Conservation (phyloP, 1,284 basidiomycete genomes). For the Moesziomyces parantarcticus region DNA sequence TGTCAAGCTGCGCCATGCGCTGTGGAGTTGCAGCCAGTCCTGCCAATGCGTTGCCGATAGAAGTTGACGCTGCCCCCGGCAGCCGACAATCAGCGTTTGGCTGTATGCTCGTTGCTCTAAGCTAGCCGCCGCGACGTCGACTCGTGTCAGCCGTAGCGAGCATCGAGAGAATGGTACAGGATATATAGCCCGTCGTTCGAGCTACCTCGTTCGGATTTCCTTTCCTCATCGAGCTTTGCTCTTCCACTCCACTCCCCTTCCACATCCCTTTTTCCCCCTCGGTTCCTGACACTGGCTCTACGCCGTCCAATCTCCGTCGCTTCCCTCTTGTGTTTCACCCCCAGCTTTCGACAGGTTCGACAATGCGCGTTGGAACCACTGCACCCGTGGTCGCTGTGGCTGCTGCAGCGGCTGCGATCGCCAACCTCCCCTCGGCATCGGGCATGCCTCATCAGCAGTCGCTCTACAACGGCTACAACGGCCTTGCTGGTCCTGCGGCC, state of each 20-base stretch:
- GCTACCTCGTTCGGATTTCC: background rate
- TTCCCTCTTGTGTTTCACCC: background rate
- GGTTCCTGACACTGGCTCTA: background rate
- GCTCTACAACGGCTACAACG: conserved; percentile 45
- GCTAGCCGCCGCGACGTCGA: background rate
- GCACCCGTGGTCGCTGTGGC: conserved; percentile 18
- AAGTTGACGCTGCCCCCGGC: background rate
- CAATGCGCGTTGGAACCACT: conserved; percentile 24
- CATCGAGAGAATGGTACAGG: background rate
- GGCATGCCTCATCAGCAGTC: conserved; percentile 38
- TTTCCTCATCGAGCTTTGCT: conserved; percentile 29
- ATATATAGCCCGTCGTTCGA: conserved; percentile 14
- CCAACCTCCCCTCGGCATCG: conserved; percentile 17
- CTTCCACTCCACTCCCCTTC: conserved; percentile 22
- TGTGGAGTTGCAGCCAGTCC: conserved; percentile 24
- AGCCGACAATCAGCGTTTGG: too few relatives aligned
- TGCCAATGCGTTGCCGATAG: conserved; percentile 1
- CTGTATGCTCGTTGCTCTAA: background rate
- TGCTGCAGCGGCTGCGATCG: conserved; percentile 19
- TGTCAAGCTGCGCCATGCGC: conserved; percentile 30
- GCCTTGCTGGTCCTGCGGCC: conserved; percentile 17
- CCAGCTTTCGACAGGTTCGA: background rate
- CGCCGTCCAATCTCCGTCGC: background rate
- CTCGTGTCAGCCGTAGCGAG: background rate
- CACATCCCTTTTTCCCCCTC: background rate